phyloP scores from a whole-genome alignment of 75 land plant genomes.

The Pinus taeda region DNA sequence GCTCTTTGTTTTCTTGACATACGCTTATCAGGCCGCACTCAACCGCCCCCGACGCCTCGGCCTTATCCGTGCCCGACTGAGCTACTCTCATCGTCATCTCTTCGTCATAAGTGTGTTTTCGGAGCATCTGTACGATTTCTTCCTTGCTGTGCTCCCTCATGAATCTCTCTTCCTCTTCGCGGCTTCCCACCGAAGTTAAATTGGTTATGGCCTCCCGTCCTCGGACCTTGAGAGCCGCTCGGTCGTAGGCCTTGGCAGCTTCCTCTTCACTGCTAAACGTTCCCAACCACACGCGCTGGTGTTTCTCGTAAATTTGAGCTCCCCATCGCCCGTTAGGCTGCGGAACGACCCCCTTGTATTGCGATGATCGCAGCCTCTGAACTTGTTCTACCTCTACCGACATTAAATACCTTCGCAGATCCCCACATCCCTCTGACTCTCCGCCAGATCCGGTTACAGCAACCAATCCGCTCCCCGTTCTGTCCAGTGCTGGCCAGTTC shows the following conservation, averaged over 20 bases:
- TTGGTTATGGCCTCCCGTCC: constrained; percentile 80
- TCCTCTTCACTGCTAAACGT: constrained; percentile 75
- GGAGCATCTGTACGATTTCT: constrained; percentile 45
- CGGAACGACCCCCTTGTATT: constrained; percentile 86
- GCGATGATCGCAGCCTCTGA: constrained; percentile 55
- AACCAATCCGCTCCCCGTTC: constrained; percentile 28
- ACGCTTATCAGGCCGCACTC: too few relatives aligned
- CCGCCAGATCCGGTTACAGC: constrained; percentile 9
- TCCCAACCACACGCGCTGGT: constrained; percentile 86
- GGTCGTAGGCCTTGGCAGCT: constrained; percentile 77
- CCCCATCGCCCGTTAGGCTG: constrained; percentile 96
- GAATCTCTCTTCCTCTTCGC: constrained; percentile 28
- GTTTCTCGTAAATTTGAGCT: constrained; percentile 92
- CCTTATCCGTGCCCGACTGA: neutral
- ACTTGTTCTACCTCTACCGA: neutral
- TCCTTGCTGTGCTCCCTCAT: constrained; percentile 20
- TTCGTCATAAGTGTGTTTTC: constrained; percentile 50
- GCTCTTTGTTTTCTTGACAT: neutral
- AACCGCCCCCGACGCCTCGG: too few relatives aligned
- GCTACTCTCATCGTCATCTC: constrained; percentile 16
- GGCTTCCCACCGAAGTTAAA: constrained; percentile 35
- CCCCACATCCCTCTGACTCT: constrained; percentile 1
- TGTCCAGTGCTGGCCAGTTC: neutral
- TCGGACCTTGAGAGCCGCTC: constrained; percentile 71
- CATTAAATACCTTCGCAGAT: neutral